phyloP scores from a whole-genome alignment of 805 yeast species.

The Candida qinlingensis region DNA sequence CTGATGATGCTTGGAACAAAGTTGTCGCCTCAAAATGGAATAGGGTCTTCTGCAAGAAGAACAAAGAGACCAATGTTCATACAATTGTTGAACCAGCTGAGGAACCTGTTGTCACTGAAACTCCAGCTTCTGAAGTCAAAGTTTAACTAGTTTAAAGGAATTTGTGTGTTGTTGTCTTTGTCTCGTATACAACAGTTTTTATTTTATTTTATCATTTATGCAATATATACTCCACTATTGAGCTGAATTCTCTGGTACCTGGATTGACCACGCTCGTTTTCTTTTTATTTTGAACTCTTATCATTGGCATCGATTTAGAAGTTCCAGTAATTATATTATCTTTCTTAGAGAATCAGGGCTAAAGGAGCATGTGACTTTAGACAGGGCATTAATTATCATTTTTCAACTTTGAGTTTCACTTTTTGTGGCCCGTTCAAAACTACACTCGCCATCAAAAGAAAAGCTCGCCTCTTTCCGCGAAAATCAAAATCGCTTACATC shows the following conservation, averaged over 20 bases:
- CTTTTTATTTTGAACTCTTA: neutral
- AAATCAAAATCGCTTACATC: slow-evolving; percentile 1
- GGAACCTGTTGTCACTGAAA: neutral
- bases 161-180: too few relatives aligned
- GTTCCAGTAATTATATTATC: too few relatives aligned
- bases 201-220: neutral
- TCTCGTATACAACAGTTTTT: neutral
- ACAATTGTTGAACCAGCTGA: neutral
- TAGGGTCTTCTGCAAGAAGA: slow-evolving; percentile 5
- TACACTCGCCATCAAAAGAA: neutral
- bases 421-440: slow-evolving; percentile 7
- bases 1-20: slow-evolving; percentile 25
- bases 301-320: neutral
- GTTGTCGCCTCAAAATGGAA: slow-evolving; percentile 13
- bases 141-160: neutral
- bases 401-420: neutral
- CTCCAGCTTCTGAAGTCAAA: neutral
- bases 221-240: too few relatives aligned
- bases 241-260: too few relatives aligned
- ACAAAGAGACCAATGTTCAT: neutral
- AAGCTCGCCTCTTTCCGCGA: neutral
- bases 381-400: neutral
- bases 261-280: too few relatives aligned
- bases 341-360: neutral
- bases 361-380: neutral